Base-by-base conservation (phyloP, 192 early-diverging fungal genomes). In the Mortierella antarctica region DNA sequence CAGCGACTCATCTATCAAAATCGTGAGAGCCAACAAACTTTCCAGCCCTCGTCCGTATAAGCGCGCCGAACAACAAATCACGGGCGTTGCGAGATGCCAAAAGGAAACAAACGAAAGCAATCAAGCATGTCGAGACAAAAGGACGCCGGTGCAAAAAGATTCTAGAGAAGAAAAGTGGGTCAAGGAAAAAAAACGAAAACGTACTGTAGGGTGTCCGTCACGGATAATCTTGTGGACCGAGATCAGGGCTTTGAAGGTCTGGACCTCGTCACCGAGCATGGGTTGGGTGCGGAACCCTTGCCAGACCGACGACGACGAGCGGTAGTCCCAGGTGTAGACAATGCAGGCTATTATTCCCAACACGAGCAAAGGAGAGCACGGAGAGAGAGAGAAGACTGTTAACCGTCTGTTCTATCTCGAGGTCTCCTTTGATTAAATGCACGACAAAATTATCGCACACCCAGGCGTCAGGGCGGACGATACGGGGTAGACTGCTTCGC, bases 201-300 rank as follows among this genome's bases (percentile, higher is more conserved):
- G 61, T 88, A 94, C 93, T 52, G 86, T 84, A 21, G 93, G 90
- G 83, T 98, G 96, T 50, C 98, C 98, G 73, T 93, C 91, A 59
- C 95, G 92, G 62, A 98, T 93, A 67, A 99, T 90, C 88, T 99
- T 99, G 88, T 99, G 98, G 66, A 94, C 87, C 18, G 92, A 88
- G 74, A 99, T 96, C 65, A 99, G 86, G 31, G 95, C 94, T 86
- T 99, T 99, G 87, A 95, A 99, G 56, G 92, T 94, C 75, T 97
- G 92, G n/a, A 99, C 89, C 75, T 99, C 98, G 86, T 97, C 95
- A 17, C 93, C 90, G 53, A 95, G 73, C 62, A 97, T 88, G 47
- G 98, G 98, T 66, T 90, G 92, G n/a, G 91, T 87, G 84, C 93
- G 94, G 55, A 99, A 84, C 23, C 89, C 93, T 64, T 89, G 87